A percentile compares a stretch with the other conserved stretches of the same genome.
phyloP scores from a whole-genome alignment of 2,329 filamentous ascomycete genomes.

The Fusarium sp. region DNA sequence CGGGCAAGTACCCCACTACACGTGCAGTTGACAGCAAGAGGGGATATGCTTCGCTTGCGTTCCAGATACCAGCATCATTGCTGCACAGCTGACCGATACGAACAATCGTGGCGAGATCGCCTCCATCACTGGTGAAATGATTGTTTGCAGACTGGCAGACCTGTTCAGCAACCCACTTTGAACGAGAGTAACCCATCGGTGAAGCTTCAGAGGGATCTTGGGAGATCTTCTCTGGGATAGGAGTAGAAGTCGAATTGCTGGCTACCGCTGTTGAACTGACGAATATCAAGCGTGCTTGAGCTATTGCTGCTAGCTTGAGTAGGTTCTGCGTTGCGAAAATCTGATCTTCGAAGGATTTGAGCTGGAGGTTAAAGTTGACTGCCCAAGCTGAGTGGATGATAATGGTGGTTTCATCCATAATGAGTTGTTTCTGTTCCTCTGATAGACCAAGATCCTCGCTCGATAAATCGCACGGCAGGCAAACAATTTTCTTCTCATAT shows the following conservation, averaged over 20 bases:
- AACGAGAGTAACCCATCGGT: slow-evolving; percentile 56
- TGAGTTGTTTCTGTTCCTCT: background rate
- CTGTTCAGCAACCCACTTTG: slow-evolving; percentile 54
- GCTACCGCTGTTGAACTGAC: slow-evolving; percentile 62
- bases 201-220: slow-evolving; percentile 35
- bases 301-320: slow-evolving; percentile 47
- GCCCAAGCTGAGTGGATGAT: slow-evolving; percentile 65
- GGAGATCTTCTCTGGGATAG: slow-evolving; percentile 47
- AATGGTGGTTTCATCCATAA: background rate
- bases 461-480: slow-evolving; percentile 26
- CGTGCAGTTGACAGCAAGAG: slow-evolving; percentile 59
- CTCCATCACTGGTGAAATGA: slow-evolving; percentile 2
- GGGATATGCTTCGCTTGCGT: slow-evolving; percentile 61
- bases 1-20: slow-evolving; percentile 50
- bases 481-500: slow-evolving; percentile 15
- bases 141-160: slow-evolving; percentile 51
- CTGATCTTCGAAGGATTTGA: slow-evolving; percentile 62
- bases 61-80: slow-evolving; percentile 62
- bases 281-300: slow-evolving; percentile 54
- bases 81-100: slow-evolving; percentile 63
- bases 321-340: slow-evolving; percentile 58
- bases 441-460: slow-evolving; percentile 12
- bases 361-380: slow-evolving; percentile 65
- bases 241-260: slow-evolving; percentile 43
- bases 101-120: slow-evolving; percentile 44